Base-by-base conservation (phyloP, 2,329 filamentous ascomycete species). In the Falciphora oryzae region DNA sequence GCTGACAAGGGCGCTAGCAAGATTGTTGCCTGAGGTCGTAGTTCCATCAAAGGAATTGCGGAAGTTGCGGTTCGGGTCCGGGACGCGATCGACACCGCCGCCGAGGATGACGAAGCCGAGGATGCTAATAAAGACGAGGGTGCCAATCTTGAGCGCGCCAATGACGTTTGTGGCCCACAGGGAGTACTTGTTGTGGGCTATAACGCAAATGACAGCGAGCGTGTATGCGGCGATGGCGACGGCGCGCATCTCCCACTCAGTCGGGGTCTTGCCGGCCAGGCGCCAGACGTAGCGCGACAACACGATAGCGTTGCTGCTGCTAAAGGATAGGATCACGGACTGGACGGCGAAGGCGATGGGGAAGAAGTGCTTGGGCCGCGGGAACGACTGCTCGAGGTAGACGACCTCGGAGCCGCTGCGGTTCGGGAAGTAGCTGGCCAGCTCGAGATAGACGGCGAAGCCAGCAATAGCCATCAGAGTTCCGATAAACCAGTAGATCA, bases 301-400 rank as follows among this genome's bases (percentile, higher is more conserved):
- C 0, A 90, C 86, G 57, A 90, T 83, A 0, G 86, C 81, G 71
- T 90, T 90, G 57, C 85, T 84, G 68, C 85, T 88, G 67, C 83
- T 85, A 67, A 90, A 90, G 0, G 87, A 89, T 4, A 90, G 75
- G 1, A 88, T 72, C 1, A 90, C 85, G 0, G 82, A 81, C 70
- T 88, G 85, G 3, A 89, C 81, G 0, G 88, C 88, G 70, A 88
- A 90, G 0, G 85, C 79, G 0, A 85, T 84, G 0, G 87, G 86
- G 61, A 90, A 85, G 66, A 90, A 80, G 70, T 85, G 88, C 64
- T 79, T 82, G 0, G 88, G 88, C 1, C 85, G 79, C 1, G 87
- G 87, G 67, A 83, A 91, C 0, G 86, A 84, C 70, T 90, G 88
- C 68, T 90, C 88, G 0, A 90, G 79, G 68, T 89, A 90, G 0